Conservation (phyloP, 768 basidiomycete species). For the Albatrellus ellisii region DNA sequence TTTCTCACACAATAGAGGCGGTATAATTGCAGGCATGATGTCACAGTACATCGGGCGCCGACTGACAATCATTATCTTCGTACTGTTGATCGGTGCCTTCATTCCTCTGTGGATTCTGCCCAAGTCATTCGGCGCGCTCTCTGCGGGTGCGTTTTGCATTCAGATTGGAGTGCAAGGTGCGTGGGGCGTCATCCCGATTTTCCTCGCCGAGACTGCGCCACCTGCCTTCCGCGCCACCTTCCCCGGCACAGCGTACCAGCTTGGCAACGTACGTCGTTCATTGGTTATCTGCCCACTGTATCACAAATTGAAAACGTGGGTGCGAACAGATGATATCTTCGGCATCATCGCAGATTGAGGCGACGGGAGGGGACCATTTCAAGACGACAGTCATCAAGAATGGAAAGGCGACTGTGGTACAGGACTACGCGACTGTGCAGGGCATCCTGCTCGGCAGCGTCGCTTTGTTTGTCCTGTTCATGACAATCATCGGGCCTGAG, state of each 20-base stretch:
- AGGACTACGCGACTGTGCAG: conserved; percentile 4
- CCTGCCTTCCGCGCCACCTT: conserved; percentile 36
- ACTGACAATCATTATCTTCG: conserved; percentile 27
- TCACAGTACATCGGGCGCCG: conserved; percentile 33
- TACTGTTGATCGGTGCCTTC: conserved; percentile 20
- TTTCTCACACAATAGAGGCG: conserved; percentile 17
- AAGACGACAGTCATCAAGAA: conserved; percentile 10
- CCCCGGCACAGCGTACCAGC: conserved; percentile 31
- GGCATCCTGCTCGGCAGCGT: conserved; percentile 8
- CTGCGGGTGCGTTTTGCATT: conserved; percentile 34
- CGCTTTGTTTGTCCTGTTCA: conserved; percentile 3
- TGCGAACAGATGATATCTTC: conserved; percentile 26
- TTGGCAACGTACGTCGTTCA: conserved; percentile 21
- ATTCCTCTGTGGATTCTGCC: conserved; percentile 35
- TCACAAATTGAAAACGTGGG: neutral
- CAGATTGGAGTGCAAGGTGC: conserved; percentile 35
- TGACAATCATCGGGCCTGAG: conserved; percentile 5
- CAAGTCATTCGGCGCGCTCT: conserved; percentile 23
- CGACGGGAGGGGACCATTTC: conserved; percentile 17
- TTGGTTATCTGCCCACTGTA: neutral
- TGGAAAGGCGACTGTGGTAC: conserved; percentile 4
- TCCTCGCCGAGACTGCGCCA: conserved; percentile 32
- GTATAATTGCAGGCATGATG: conserved; percentile 25
- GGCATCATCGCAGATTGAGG: conserved; percentile 36
- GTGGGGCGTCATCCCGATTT: conserved; percentile 25